Evolutionary conservation across 2,329 filamentous ascomycete species (phyloP).

Genomic region (Stemphylium lycopersici): DNA sequence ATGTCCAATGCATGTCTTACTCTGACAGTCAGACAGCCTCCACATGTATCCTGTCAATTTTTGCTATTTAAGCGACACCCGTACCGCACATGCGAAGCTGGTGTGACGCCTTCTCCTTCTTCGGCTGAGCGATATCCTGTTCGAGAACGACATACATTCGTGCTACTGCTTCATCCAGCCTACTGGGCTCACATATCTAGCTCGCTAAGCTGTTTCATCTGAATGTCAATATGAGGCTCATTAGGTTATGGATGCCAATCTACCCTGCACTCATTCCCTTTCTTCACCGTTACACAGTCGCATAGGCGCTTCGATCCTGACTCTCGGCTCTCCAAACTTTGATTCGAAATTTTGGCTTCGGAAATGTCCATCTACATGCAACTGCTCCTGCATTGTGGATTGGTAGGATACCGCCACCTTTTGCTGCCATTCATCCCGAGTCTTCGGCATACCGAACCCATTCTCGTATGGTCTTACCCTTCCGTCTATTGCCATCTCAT

Average conservation of each 20-base stretch:
- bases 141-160: slow-evolving; percentile 22
- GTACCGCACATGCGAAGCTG: slow-evolving; percentile 10
- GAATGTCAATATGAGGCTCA: slow-evolving; percentile 4
- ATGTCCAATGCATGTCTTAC: slow-evolving; percentile 10
- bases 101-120: slow-evolving; percentile 13
- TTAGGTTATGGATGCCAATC: neutral
- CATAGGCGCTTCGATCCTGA: slow-evolving; percentile 3
- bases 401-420: neutral
- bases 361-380: slow-evolving; percentile 6
- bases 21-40: slow-evolving; percentile 2
- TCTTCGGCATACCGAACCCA: neutral
- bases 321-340: slow-evolving; percentile 10
- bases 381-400: slow-evolving; percentile 3
- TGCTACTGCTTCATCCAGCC: slow-evolving; percentile 7
- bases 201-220: slow-evolving; percentile 21
- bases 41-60: slow-evolving; percentile 12
- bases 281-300: slow-evolving; percentile 11
- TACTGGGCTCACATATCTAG: slow-evolving; percentile 9
- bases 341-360: neutral
- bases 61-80: slow-evolving; percentile 3
- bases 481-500: neutral
- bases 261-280: slow-evolving; percentile 13
- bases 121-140: slow-evolving; percentile 2
- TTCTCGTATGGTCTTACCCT: slow-evolving; percentile 5
- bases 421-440: neutral